A percentile compares a stretch with the other conserved stretches of the same genome.
Conservation (phyloP, 192 early-diverging fungal genomes). For the Coemansia sp. region DNA sequence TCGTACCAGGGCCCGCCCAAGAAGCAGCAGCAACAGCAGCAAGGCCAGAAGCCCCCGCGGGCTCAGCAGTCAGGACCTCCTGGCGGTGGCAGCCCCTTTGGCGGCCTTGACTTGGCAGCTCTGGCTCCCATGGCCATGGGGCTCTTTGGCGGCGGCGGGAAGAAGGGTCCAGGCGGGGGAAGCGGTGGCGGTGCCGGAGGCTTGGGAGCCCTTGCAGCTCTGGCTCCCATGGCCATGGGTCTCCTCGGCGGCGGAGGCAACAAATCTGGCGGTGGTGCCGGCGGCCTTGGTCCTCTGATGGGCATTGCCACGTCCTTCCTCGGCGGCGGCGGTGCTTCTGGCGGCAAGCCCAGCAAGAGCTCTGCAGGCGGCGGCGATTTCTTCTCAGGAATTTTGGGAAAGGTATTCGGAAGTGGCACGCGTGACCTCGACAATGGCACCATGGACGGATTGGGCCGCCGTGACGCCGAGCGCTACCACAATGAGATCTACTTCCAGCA, state of each 20-base stretch:
- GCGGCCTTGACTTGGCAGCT: conserved; percentile 41
- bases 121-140: conserved; percentile 36
- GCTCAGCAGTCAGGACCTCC: conserved; percentile 6
- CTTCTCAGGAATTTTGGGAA: conserved; percentile 47
- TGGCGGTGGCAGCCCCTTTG: conserved; percentile 20
- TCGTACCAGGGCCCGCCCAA: background rate
- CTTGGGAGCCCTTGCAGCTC: conserved; percentile 40
- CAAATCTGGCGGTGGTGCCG: conserved; percentile 26
- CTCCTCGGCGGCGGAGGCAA: conserved; percentile 28
- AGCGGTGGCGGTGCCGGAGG: conserved; percentile 27
- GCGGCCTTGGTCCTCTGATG: conserved; percentile 36
- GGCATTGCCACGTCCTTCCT: conserved; percentile 49
- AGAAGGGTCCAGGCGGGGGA: conserved; percentile 7
- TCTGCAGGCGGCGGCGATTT: conserved; percentile 29
- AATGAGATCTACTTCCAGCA: conserved; percentile 26
- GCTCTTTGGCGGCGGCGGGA: conserved; percentile 38
- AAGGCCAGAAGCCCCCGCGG: conserved; percentile 5
- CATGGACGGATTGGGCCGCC: conserved; percentile 20
- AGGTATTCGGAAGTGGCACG: conserved; percentile 45
- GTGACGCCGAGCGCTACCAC: conserved; percentile 25
- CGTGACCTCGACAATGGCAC: conserved; percentile 34
- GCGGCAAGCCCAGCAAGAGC: conserved; percentile 4
- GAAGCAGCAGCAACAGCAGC: background rate
- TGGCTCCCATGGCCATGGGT: conserved; percentile 44
- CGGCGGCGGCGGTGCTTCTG: conserved; percentile 15